phyloP scores from a whole-genome alignment of 257 asterid genomes.

The Solanum chiquidenum region DNA sequence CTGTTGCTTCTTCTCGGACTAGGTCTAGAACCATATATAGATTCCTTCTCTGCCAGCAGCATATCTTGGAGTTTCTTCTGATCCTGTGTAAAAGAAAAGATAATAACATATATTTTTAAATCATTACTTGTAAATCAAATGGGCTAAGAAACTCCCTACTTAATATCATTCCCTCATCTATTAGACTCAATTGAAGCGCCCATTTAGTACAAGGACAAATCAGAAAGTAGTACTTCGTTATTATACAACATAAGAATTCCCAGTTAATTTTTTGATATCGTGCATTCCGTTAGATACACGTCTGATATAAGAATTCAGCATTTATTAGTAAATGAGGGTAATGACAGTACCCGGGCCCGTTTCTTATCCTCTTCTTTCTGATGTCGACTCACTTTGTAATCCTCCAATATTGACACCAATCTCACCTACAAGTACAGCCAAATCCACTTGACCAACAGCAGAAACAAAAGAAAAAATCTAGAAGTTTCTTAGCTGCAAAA shows the following conservation, averaged over 20 bases:
- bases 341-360: conserved; percentile 58
- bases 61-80: conserved; percentile 82
- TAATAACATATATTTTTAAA: neutral
- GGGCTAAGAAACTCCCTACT: neutral
- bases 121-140: neutral
- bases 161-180: neutral
- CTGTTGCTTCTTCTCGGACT: conserved; percentile 80
- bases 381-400: conserved; percentile 64
- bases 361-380: conserved; percentile 80
- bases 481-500: conserved; percentile 1
- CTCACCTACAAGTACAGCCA: conserved; percentile 45
- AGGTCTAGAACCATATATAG: conserved; percentile 80
- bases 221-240: neutral
- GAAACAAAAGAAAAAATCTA: neutral
- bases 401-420: conserved; percentile 77
- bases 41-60: conserved; percentile 80
- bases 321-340: neutral
- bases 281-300: neutral
- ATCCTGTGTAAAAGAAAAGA: conserved; percentile 37
- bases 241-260: neutral
- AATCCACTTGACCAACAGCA: neutral
- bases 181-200: neutral
- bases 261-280: neutral
- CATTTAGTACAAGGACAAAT: neutral
- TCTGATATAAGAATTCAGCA: neutral